Evolutionary conservation across 345 rosid species (phyloP).

Genomic region (Citropsis articulata): DNA sequence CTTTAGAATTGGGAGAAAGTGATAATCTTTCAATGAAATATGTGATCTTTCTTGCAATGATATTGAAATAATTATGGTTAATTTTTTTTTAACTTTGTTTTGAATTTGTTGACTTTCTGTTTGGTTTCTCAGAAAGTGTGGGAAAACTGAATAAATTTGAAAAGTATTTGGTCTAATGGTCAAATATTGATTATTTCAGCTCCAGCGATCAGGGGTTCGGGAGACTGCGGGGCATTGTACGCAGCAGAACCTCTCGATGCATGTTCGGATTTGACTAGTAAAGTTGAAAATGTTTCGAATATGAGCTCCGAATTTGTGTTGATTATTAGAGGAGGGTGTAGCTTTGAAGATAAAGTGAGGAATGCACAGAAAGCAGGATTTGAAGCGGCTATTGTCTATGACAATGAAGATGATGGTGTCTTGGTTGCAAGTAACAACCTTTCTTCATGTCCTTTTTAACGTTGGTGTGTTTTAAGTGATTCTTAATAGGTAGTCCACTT

Average conservation of each 20-base stretch:
- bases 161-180: not conserved
- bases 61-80: too few relatives aligned
- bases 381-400: conserved; percentile 68
- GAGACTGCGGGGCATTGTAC: conserved; percentile 62
- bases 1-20: not conserved
- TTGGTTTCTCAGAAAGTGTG: not conserved
- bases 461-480: not conserved
- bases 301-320: conserved; percentile 53
- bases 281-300: conserved; percentile 37
- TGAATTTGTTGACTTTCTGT: not conserved
- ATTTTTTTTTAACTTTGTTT: not conserved
- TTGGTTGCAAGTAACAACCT: conserved; percentile 74
- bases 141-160: not conserved
- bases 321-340: conserved; percentile 80
- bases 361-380: conserved; percentile 83
- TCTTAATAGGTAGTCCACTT: not conserved
- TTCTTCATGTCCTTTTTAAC: not conserved
- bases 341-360: conserved; percentile 90
- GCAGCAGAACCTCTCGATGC: conserved; percentile 78
- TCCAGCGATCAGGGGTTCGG: conserved; percentile 55
- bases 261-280: conserved; percentile 54
- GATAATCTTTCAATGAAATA: not conserved
- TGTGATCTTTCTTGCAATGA: not conserved
- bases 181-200: conserved; percentile 49
- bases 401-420: conserved; percentile 56